A percentile compares a stretch with the other conserved stretches of the same genome.
These are phyloP conservation scores for Penicillium ochrochloron DNA, from an alignment of 495 filamentous ascomycete species.

Conservation along the genomic window DNA sequence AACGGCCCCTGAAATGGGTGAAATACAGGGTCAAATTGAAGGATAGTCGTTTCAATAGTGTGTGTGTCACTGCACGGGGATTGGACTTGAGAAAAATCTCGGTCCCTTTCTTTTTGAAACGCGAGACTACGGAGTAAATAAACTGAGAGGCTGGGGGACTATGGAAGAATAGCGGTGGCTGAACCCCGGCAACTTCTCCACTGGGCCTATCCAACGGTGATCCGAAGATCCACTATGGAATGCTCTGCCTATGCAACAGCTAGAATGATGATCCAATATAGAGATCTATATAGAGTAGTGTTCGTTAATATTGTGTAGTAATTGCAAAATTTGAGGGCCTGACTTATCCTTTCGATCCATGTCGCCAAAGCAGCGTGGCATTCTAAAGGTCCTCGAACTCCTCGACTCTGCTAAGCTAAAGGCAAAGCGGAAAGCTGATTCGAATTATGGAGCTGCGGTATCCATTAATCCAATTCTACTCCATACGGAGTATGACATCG, in stretches of 20 bases:
- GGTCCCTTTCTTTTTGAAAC: constrained; percentile 18
- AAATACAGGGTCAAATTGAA: constrained; percentile 4
- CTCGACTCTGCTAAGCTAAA: background rate
- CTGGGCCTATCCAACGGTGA: background rate
- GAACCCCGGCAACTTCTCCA: constrained; percentile 13
- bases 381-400: background rate
- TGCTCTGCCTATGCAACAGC: constrained; percentile 14
- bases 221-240: constrained; percentile 23
- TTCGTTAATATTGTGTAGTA: background rate
- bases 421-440: background rate
- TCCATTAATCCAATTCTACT: no score
- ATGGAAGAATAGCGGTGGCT: constrained; percentile 38
- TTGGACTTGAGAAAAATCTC: background rate
- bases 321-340: no score
- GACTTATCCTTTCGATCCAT: background rate
- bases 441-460: no score
- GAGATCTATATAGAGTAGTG: background rate
- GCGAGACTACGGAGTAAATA: constrained; percentile 14
- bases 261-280: background rate
- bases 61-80: constrained; percentile 8
- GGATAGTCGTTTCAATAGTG: background rate
- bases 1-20: background rate
- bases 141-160: constrained; percentile 33
- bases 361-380: no score
- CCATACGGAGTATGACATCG: no score